A percentile compares a stretch with the other conserved stretches of the same genome.
phyloP scores from a whole-genome alignment of 371 early-diverging fungal genomes.

The Phascolomyces articulosus region DNA sequence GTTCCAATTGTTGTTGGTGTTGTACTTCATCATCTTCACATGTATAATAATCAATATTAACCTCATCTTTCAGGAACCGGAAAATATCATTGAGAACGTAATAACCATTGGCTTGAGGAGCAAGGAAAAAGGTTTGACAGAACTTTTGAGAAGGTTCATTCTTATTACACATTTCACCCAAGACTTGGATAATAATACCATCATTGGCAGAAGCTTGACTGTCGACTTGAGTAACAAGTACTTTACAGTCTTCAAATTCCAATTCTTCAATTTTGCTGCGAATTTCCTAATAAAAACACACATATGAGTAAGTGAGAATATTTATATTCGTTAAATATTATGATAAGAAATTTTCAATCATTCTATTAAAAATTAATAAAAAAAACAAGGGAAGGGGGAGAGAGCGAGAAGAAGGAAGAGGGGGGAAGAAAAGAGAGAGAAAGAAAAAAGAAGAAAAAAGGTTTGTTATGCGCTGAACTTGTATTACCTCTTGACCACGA shows the following conservation, averaged over 20 bases:
- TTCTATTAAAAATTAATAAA: not conserved
- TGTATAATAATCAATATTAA: constrained; percentile 27
- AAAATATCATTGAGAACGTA: constrained; percentile 92
- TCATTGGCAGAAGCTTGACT: constrained; percentile 72
- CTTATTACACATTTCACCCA: constrained; percentile 89
- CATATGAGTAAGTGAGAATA: no score
- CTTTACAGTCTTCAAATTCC: constrained; percentile 78
- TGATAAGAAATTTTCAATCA: not conserved
- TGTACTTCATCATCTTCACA: constrained; percentile 31
- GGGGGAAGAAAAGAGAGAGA: no score
- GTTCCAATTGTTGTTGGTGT: constrained; percentile 12
- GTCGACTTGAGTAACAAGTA: constrained; percentile 86
- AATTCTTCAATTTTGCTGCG: constrained; percentile 65
- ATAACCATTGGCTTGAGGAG: constrained; percentile 85
- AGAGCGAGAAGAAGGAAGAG: no score
- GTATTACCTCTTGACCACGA: constrained; percentile 74
- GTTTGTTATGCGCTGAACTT: not conserved
- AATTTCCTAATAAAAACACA: constrained; percentile 76
- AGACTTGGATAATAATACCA: constrained; percentile 85
- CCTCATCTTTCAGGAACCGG: constrained; percentile 86
- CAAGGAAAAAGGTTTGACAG: constrained; percentile 89
- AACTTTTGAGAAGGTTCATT: constrained; percentile 81
- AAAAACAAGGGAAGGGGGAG: not conserved
- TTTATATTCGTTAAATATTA: no score
- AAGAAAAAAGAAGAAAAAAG: no score